Evolutionary conservation across 2,329 filamentous ascomycete genomes (phyloP).

Genomic region (Neofusicoccum ribis): DNA sequence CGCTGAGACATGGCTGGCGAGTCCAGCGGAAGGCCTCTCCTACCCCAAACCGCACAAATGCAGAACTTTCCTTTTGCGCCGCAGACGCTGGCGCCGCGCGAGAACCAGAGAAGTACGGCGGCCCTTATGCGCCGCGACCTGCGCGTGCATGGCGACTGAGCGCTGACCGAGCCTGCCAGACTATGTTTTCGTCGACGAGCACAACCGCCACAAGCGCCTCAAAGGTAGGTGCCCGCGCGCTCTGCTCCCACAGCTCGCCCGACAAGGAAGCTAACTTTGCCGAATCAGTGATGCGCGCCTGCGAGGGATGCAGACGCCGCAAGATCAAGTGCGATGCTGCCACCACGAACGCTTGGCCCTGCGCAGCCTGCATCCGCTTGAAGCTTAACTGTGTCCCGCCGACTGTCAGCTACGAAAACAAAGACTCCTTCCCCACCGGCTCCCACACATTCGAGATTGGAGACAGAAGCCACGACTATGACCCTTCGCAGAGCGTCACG

Average conservation of each 20-base stretch:
- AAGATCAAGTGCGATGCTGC: conserved; percentile 99
- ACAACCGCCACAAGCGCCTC: conserved; percentile 94
- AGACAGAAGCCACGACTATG: conserved; percentile 40
- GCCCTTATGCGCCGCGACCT: not conserved
- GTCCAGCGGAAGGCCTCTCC: conserved; percentile 59
- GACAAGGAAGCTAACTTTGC: conserved; percentile 20
- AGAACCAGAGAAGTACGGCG: conserved; percentile 79
- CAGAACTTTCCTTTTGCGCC: conserved; percentile 76
- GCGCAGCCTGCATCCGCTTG: conserved; percentile 85
- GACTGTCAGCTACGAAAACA: conserved; percentile 70
- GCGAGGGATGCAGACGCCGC: conserved; percentile 87
- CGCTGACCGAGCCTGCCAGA: conserved; percentile 55
- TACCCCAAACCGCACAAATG: conserved; percentile 70
- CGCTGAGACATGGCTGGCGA: conserved; percentile 61
- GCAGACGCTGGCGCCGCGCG: conserved; percentile 62
- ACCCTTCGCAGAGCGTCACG: conserved; percentile 30
- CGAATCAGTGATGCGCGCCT: conserved; percentile 84
- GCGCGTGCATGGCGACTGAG: not conserved
- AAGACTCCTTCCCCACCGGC: conserved; percentile 47
- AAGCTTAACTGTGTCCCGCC: conserved; percentile 93
- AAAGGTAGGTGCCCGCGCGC: conserved; percentile 64
- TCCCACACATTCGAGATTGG: conserved; percentile 45
- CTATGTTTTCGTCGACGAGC: conserved; percentile 98
- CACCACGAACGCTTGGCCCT: conserved; percentile 96
- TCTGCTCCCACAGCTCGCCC: conserved; percentile 18